phyloP scores from a whole-genome alignment of 345 rosid genomes.

The Xanthoceras sorbifolium region DNA sequence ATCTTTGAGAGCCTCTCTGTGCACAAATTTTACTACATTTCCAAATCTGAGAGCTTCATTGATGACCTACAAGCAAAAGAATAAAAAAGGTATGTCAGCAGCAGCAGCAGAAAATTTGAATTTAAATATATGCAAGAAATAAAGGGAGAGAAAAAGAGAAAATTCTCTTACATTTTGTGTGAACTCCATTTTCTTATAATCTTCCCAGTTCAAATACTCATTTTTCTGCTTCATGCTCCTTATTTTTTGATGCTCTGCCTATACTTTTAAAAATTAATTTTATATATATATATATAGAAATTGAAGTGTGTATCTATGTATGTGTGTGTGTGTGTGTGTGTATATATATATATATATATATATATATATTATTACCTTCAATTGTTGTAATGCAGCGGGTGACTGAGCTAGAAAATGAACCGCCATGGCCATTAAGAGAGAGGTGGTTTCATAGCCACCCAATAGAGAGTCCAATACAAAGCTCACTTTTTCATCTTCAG shows the following conservation, averaged over 20 bases:
- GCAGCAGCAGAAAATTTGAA: no score
- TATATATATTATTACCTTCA: slow-evolving; percentile 39
- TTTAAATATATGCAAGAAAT: neutral
- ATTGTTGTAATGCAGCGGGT: slow-evolving; percentile 37
- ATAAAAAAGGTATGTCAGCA: no score
- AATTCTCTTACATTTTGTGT: slow-evolving; percentile 45
- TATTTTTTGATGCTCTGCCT: slow-evolving; percentile 47
- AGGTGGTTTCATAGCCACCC: slow-evolving; percentile 68
- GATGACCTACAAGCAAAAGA: slow-evolving; percentile 43
- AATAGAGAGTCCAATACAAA: slow-evolving; percentile 55
- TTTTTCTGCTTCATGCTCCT: slow-evolving; percentile 40
- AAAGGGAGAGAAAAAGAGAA: neutral
- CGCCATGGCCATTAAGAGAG: slow-evolving; percentile 46
- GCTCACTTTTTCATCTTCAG: slow-evolving; percentile 62
- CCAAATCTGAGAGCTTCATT: slow-evolving; percentile 59
- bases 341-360: no score
- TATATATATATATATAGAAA: no score
- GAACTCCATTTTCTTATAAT: slow-evolving; percentile 49
- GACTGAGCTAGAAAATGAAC: slow-evolving; percentile 47
- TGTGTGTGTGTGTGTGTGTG: no score
- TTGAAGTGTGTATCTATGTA: no score
- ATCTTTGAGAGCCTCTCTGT: slow-evolving; percentile 61
- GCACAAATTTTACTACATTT: slow-evolving; percentile 61
- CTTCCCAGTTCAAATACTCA: slow-evolving; percentile 55
- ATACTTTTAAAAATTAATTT: neutral